Evolutionary conservation across 768 basidiomycete species (phyloP).

Genomic region (Polyporus arcularius): DNA sequence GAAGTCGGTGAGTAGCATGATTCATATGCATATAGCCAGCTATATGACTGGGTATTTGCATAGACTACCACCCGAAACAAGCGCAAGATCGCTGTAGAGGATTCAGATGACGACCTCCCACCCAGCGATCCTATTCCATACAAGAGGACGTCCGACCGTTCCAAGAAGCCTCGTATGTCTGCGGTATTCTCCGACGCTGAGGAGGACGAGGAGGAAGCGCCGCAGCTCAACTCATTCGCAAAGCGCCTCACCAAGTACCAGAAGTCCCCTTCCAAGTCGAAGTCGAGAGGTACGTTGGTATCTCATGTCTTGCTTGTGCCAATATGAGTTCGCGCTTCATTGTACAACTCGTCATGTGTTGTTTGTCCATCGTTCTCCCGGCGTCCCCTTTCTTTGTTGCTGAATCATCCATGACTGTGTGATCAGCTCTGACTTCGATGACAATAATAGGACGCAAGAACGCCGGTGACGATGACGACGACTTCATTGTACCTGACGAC

Average conservation of each 20-base stretch:
- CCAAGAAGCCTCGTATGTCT: conserved; percentile 65
- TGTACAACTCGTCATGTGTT: neutral
- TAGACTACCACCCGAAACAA: conserved; percentile 19
- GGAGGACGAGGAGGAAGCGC: conserved; percentile 47
- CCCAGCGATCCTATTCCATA: conserved; percentile 16
- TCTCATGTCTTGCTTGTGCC: too few relatives aligned
- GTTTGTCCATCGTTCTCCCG: too few relatives aligned
- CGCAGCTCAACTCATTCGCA: conserved; percentile 48
- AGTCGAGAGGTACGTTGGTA: conserved; percentile 41
- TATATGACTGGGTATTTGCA: neutral
- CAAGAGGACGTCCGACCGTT: conserved; percentile 36
- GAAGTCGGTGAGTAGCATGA: conserved; percentile 15
- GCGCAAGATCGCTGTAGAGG: conserved; percentile 67
- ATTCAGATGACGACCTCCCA: conserved; percentile 66
- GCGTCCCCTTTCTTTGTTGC: too few relatives aligned
- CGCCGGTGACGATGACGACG: conserved; percentile 60
- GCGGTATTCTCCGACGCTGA: conserved; percentile 48
- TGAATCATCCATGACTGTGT: too few relatives aligned
- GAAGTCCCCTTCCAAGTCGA: conserved; percentile 54
- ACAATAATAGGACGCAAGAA: conserved; percentile 42
- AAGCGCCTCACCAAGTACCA: conserved; percentile 64
- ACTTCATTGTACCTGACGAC: conserved; percentile 72
- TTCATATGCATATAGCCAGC: neutral
- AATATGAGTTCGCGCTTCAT: too few relatives aligned
- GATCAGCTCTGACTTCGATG: neutral